Evolutionary conservation across 306 rosid species (phyloP).

Genomic region (Corylus heterophylla): DNA sequence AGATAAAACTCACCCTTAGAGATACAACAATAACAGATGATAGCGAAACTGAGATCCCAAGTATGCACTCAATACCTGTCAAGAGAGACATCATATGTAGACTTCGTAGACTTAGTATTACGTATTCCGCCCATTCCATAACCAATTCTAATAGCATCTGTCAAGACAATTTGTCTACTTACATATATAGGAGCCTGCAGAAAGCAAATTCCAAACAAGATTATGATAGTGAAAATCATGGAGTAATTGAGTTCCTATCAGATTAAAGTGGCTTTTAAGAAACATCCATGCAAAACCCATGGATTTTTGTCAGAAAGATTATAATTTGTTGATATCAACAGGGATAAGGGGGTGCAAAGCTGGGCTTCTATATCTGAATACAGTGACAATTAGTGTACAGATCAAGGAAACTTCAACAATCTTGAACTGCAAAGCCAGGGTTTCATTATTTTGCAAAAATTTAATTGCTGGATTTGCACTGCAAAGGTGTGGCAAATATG

Average conservation of each 20-base stretch:
- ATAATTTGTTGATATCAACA: background rate
- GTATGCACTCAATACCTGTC: constrained; percentile 66
- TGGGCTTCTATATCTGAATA: background rate
- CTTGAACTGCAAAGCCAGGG: constrained; percentile 7
- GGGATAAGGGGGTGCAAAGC: background rate
- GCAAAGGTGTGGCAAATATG: constrained; percentile 12
- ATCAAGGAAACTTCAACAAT: background rate
- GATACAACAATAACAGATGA: constrained; percentile 3
- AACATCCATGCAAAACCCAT: constrained; percentile 3
- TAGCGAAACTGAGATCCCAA: constrained; percentile 12
- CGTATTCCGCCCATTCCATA: constrained; percentile 73
- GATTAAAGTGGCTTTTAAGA: constrained; percentile 13
- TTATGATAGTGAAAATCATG: background rate
- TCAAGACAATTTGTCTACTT: constrained; percentile 71
- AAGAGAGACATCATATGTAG: constrained; percentile 76
- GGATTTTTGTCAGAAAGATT: constrained; percentile 4
- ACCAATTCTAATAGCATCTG: constrained; percentile 76
- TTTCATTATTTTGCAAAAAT: constrained; percentile 16
- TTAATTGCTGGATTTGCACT: constrained; percentile 9
- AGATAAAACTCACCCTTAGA: constrained; percentile 25
- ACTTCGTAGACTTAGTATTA: constrained; percentile 49
- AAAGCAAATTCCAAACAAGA: constrained; percentile 32
- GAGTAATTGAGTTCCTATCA: too few species aligned
- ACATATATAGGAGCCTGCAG: constrained; percentile 96
- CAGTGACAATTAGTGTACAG: background rate